Evolutionary conservation across 2,329 filamentous ascomycete species (phyloP), one percentile per base, ranked within the genome.

Genomic region (Colletotrichum melonis): DNA sequence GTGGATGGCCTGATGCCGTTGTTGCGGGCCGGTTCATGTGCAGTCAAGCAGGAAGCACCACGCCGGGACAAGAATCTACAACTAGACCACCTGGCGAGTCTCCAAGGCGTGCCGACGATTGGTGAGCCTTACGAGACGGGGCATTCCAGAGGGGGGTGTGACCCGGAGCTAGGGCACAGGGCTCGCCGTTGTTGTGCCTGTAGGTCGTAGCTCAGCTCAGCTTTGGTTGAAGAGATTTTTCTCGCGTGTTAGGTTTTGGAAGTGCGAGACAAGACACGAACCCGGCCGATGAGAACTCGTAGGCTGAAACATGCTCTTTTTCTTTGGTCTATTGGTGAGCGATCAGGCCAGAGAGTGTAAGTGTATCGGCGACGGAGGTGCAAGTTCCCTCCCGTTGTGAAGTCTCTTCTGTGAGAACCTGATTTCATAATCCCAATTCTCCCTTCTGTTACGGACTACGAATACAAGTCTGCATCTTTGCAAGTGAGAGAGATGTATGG

Each of bases 1-100:
- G 19, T 59, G 6, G 42, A 59, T 71, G 68, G 68, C 68, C 68
- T 67, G 46, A 71, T 67, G 14, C 46, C 56, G 26, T 56, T 32
- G 32, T 19, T 63, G 35, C 64, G 63, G 69, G 63, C 69, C 69
- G 54, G 59, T 38, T 38, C 5, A 16, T 42, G 38, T 16, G 52
- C 26, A 7, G 16, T 38, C 6, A 52, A 38, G 2, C 16, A 42
- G 57, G 32, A 42, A 28, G 35, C 58, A 42, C 46, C 8, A 38
- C 14, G 12, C 35, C n/a, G 14, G 32, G 58, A 28, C 38, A 49
- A 49, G 8, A n/a, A 35, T 26, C n/a, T 30, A 28, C 19, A 19
- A 5, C 38, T 46, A 22, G 6, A 1, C n/a, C 16, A 62, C 24
- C 24, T 9, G 4, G 14, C 42, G 22, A 38, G 38, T 14, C 38